phyloP scores from a whole-genome alignment of 805 yeast genomes.

The Nakazawaea peltata region DNA sequence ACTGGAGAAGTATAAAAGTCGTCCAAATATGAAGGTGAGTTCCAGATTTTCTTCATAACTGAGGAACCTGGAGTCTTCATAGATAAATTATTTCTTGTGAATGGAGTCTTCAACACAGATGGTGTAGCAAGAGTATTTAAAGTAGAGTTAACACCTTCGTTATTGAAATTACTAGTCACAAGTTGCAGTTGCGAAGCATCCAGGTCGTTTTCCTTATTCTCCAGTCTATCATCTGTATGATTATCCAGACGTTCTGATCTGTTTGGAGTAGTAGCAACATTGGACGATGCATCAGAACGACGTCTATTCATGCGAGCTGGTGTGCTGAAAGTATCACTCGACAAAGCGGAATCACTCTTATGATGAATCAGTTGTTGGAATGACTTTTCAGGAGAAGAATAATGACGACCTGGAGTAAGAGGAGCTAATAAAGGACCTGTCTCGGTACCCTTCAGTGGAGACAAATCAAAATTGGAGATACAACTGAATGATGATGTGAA shows the following conservation, averaged over 20 bases:
- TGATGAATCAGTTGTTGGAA: background rate
- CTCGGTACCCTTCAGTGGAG: slow-evolving; percentile 49
- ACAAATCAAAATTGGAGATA: slow-evolving; percentile 53
- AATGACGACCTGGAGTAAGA: slow-evolving; percentile 37
- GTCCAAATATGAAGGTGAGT: slow-evolving; percentile 58
- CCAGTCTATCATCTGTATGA: background rate
- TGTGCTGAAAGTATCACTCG: background rate
- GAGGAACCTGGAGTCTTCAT: slow-evolving; percentile 19
- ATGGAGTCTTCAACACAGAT: slow-evolving; percentile 23
- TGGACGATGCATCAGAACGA: background rate
- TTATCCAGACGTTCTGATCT: slow-evolving; percentile 1
- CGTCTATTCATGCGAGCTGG: no score
- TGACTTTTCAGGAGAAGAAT: background rate
- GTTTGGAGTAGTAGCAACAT: background rate
- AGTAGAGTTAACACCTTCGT: background rate
- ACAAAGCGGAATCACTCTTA: background rate
- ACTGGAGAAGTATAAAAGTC: slow-evolving; percentile 54
- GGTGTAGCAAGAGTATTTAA: slow-evolving; percentile 5
- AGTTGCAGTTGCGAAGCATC: background rate
- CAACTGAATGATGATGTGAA: slow-evolving; percentile 64
- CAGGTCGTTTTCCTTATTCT: background rate
- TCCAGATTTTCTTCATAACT: slow-evolving; percentile 47
- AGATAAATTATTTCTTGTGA: slow-evolving; percentile 12
- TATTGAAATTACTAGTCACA: background rate
- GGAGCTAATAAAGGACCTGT: slow-evolving; percentile 65